These are phyloP conservation scores for Leptodermis oblonga DNA, from an alignment of 257 asterid genomes.

Conservation along the genomic window DNA sequence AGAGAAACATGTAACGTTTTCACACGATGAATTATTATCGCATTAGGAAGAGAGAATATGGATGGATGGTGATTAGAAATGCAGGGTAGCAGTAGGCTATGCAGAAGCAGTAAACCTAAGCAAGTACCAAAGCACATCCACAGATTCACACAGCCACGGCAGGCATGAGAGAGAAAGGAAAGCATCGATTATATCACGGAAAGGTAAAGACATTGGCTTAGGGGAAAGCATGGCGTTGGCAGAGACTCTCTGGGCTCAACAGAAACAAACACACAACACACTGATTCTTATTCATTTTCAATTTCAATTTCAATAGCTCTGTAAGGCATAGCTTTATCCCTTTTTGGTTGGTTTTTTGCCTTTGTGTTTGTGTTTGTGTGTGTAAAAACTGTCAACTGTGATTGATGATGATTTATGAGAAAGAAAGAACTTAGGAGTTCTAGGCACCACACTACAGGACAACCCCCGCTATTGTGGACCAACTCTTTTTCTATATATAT, in stretches of 20 bases:
- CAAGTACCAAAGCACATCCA: conserved; percentile 33
- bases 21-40: too few species aligned
- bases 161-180: background rate
- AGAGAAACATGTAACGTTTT: too few species aligned
- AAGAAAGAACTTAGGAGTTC: background rate
- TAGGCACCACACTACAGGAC: conserved; percentile 12
- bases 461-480: conserved; percentile 24
- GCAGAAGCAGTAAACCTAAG: conserved; percentile 22
- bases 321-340: conserved; percentile 6
- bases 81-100: conserved; percentile 11
- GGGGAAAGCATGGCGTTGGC: conserved; percentile 50
- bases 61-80: too few species aligned
- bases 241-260: conserved; percentile 18
- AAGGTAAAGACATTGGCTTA: conserved; percentile 32
- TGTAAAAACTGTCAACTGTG: too few species aligned
- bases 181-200: conserved; percentile 35
- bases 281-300: background rate
- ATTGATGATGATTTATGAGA: too few species aligned
- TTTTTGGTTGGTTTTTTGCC: background rate
- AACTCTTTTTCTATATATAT: background rate
- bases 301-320: background rate
- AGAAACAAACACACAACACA: conserved; percentile 18
- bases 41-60: conserved; percentile 2
- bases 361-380: background rate
- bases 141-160: conserved; percentile 12